Conservation (phyloP, 2,329 filamentous ascomycete genomes). For the Neopestalotiopsis sp. region DNA sequence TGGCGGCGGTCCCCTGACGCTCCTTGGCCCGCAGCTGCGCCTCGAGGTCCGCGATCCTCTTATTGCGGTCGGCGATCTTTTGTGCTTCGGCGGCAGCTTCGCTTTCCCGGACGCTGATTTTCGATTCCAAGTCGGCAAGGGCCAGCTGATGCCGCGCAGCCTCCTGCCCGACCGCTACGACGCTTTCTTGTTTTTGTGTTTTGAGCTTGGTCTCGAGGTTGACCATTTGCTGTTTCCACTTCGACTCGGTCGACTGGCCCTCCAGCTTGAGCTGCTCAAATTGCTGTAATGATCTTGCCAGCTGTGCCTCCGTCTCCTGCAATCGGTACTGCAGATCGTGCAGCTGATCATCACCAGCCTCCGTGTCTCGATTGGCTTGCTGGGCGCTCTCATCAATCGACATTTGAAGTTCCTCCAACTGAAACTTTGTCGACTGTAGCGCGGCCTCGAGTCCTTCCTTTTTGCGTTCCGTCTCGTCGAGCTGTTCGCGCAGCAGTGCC, state of each 20-base stretch:
- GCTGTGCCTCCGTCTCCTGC: background rate
- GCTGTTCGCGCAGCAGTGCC: background rate
- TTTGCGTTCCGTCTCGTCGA: background rate
- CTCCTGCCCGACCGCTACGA: background rate
- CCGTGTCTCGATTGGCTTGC: background rate
- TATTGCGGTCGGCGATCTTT: background rate
- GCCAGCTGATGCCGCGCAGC: background rate
- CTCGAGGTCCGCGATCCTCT: constrained; percentile 4
- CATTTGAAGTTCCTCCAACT: background rate
- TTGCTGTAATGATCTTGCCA: background rate
- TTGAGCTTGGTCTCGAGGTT: background rate
- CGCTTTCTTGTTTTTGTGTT: background rate
- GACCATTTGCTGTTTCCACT: background rate
- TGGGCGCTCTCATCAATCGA: background rate
- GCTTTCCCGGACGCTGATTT: background rate
- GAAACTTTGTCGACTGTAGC: background rate
- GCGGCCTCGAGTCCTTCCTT: background rate
- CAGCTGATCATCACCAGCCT: background rate
- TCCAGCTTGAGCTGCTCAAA: background rate
- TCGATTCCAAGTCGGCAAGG: background rate
- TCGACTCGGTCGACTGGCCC: background rate
- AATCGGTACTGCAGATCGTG: background rate
- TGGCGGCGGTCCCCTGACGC: background rate
- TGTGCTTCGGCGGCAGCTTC: background rate
- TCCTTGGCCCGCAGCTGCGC: background rate